Evolutionary conservation across 768 basidiomycete species (phyloP), one percentile per base, ranked within the genome.

Genomic region (Auriscalpium vulgare): DNA sequence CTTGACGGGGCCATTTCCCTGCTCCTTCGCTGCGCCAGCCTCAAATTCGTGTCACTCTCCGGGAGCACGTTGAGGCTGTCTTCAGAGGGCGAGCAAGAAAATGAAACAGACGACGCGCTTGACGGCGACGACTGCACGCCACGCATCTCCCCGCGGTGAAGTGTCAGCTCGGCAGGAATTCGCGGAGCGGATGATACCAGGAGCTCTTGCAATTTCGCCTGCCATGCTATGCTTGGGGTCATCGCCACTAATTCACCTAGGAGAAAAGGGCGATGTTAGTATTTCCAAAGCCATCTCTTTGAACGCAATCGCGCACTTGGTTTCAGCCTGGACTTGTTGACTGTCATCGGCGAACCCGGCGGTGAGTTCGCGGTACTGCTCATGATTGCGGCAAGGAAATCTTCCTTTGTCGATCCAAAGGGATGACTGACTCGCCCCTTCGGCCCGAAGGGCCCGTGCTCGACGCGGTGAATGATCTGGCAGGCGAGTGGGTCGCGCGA

Each of bases 401-500:
- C 66, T 49, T 68, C 64, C 59, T 68, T 68, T 8, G 67, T 67
- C 8, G 66, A 63, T 36, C 65, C 66, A 51, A 68, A 67, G 0
- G 67, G 67, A 52, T 65, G 63, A 13, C 58, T 57, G 19, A 54
- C 56, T 37, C 67, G 66, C 8, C 69, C 70, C 10, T 61, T 59
- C 2, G 68, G 62, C 29, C 72, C 71, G 55, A 72, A 72, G 6
- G 70, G 67, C n/a, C 69, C 68, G n/a, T 65, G 60, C 50, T 72
- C 65, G 47, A 74, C 71, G 45, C 67, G 62, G n/a, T 64, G 66
- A n/a, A 71, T 69, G 36, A 76, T 71, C 49, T 75, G 71, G 9
- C 63, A 63, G 0, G 75, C 72, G n/a, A 75, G 65, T 23, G 68
- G 59, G 55, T 75, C 71, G 23, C 62, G 60, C 10, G 69, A 64